Conservation (phyloP, 371 early-diverging fungal species). For the Thermomucor indicae-seudaticae region DNA sequence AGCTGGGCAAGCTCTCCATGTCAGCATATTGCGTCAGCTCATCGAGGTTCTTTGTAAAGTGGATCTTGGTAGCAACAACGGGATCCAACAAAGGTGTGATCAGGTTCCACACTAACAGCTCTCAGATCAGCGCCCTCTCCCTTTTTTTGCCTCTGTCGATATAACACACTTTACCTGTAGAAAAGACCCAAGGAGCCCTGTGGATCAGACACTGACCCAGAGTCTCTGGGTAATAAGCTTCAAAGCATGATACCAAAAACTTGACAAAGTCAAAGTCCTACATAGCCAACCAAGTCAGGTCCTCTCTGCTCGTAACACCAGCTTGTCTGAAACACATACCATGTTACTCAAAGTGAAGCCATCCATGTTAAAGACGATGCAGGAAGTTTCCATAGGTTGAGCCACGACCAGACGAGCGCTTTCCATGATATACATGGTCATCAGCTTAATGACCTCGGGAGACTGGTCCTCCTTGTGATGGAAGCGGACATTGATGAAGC, state of each 20-base stretch:
- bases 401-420: constrained; percentile 69
- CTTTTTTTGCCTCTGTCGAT: background rate
- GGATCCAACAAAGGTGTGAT: constrained; percentile 88
- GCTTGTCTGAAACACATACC: constrained; percentile 25
- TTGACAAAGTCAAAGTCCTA: constrained; percentile 76
- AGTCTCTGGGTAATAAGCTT: constrained; percentile 89
- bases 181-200: constrained; percentile 86
- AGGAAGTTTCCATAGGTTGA: constrained; percentile 75
- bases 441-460: constrained; percentile 50
- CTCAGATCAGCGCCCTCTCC: background rate
- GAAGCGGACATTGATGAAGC: constrained; percentile 58
- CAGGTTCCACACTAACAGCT: constrained; percentile 66
- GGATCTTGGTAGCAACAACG: constrained; percentile 84
- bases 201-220: constrained; percentile 77
- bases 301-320: background rate
- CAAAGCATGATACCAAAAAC: constrained; percentile 75
- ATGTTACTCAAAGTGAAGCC: constrained; percentile 78
- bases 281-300: background rate
- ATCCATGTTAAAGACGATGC: constrained; percentile 83
- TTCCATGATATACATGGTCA: constrained; percentile 82
- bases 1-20: constrained; percentile 21
- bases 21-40: constrained; percentile 65
- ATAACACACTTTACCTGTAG: constrained; percentile 43
- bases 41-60: constrained; percentile 64
- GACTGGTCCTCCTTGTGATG: constrained; percentile 58